A percentile compares a stretch with the other conserved stretches of the same genome.
Evolutionary conservation across 768 basidiomycete species (phyloP).

Genomic region (Suillus bovinus): DNA sequence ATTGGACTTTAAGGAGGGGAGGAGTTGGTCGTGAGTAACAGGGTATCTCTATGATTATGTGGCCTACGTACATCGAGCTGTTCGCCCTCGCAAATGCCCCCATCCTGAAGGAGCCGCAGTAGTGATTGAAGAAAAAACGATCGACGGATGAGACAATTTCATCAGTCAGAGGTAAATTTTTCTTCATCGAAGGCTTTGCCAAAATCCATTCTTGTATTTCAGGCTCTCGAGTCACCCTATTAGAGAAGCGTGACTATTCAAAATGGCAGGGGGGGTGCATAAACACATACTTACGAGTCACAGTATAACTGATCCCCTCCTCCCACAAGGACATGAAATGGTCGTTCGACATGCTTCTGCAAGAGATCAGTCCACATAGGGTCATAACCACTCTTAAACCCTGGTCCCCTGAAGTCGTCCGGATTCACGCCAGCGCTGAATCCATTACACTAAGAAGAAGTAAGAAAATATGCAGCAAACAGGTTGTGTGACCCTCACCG

Average conservation of each 20-base stretch:
- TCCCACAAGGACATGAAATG: conserved; percentile 91
- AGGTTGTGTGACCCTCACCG: conserved; percentile 44
- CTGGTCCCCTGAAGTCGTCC: conserved; percentile 81
- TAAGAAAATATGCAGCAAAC: conserved; percentile 1
- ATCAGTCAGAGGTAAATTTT: conserved; percentile 56
- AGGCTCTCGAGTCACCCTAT: conserved; percentile 79
- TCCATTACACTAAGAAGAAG: conserved; percentile 68
- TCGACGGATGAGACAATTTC: conserved; percentile 80
- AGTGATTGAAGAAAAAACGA: conserved; percentile 88
- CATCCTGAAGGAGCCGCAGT: conserved; percentile 81
- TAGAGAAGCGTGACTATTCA: conserved; percentile 8
- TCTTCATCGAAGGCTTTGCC: conserved; percentile 59
- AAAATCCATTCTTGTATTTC: conserved; percentile 87
- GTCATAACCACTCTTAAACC: conserved; percentile 81
- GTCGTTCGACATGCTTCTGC: conserved; percentile 70
- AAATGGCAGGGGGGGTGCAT: background rate
- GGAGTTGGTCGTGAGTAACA: conserved; percentile 7
- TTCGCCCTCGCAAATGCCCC: conserved; percentile 93
- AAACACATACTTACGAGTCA: conserved; percentile 59
- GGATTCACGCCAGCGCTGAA: conserved; percentile 89
- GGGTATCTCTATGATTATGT: background rate
- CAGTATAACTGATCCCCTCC: conserved; percentile 95
- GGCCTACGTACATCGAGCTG: conserved; percentile 71
- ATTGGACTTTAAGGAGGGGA: conserved; percentile 59
- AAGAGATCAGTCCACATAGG: conserved; percentile 96